Conservation (phyloP, 768 basidiomycete genomes). For the Boletus edulis region DNA sequence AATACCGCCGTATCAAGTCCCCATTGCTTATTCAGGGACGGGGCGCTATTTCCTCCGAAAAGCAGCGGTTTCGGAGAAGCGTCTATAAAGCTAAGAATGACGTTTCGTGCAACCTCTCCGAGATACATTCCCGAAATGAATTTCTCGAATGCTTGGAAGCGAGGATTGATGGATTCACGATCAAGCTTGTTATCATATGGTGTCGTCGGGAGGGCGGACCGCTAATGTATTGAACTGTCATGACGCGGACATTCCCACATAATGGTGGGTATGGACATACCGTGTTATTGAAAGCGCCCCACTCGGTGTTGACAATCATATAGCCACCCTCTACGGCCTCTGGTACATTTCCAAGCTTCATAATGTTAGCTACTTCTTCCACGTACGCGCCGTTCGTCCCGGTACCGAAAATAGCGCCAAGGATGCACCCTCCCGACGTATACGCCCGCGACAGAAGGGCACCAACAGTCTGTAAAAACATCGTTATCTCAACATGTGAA, state of each 20-base stretch:
- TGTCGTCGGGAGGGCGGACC: slow-evolving; percentile 81
- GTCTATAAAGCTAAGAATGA: slow-evolving; percentile 80
- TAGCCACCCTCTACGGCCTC: slow-evolving; percentile 59
- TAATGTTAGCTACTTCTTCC: slow-evolving; percentile 81
- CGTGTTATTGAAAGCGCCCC: slow-evolving; percentile 96
- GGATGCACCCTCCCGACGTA: slow-evolving; percentile 84
- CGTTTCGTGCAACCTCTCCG: slow-evolving; percentile 87
- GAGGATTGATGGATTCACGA: slow-evolving; percentile 91
- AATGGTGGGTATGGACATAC: slow-evolving; percentile 42
- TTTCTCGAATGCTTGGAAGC: slow-evolving; percentile 94
- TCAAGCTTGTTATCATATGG: slow-evolving; percentile 91
- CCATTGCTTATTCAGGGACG: slow-evolving; percentile 81
- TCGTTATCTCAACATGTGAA: slow-evolving; percentile 1
- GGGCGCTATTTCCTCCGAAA: slow-evolving; percentile 77
- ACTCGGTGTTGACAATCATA: slow-evolving; percentile 98
- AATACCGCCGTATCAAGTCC: slow-evolving; percentile 94
- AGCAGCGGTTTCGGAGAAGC: slow-evolving; percentile 68
- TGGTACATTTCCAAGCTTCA: slow-evolving; percentile 70
- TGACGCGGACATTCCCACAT: neutral
- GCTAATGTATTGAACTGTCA: slow-evolving; percentile 40
- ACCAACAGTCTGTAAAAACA: slow-evolving; percentile 76
- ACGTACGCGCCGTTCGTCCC: slow-evolving; percentile 99
- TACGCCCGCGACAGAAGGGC: slow-evolving; percentile 92
- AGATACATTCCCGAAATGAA: slow-evolving; percentile 99
- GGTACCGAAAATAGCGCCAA: slow-evolving; percentile 94